phyloP scores from a whole-genome alignment of 2,329 filamentous ascomycete genomes.

The Chaetomium sp. region DNA sequence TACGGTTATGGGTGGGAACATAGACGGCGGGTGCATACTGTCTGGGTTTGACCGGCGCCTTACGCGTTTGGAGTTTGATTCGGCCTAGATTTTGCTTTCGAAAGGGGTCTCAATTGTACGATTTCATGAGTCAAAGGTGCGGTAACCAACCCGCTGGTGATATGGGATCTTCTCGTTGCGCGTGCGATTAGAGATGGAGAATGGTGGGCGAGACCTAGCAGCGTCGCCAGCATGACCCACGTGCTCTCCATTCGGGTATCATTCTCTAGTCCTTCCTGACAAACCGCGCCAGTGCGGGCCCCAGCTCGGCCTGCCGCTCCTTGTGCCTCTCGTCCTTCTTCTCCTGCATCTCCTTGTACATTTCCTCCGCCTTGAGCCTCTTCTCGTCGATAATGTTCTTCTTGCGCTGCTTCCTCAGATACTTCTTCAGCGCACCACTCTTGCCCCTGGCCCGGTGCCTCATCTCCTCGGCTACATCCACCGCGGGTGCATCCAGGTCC shows the following conservation, averaged over 20 bases:
- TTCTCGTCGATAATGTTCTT: conserved; percentile 97
- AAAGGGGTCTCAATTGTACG: not conserved
- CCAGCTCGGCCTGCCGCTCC: conserved; percentile 72
- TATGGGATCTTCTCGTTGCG: not conserved
- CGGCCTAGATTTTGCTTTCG: not conserved
- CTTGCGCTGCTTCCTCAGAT: conserved; percentile 86
- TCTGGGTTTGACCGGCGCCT: not conserved
- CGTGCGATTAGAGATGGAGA: not conserved
- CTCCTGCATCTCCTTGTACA: conserved; percentile 72
- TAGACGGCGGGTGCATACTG: conserved; percentile 6
- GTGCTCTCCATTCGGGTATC: conserved; percentile 35
- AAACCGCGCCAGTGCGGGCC: conserved; percentile 85
- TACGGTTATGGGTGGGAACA: not conserved
- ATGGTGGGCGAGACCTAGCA: not conserved
- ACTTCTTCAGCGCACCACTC: conserved; percentile 85
- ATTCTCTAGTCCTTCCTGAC: conserved; percentile 64
- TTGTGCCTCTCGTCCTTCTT: conserved; percentile 63
- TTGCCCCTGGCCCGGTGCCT: conserved; percentile 82
- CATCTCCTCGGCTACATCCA: conserved; percentile 61
- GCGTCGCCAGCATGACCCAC: not conserved
- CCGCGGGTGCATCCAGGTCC: conserved; percentile 72
- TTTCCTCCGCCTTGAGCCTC: conserved; percentile 79
- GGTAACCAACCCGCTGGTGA: not conserved
- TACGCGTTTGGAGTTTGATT: not conserved
- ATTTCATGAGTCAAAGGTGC: not conserved